Evolutionary conservation across 1,139 yeast species (phyloP), one percentile per base, ranked within the genome.

Genomic region (Kurtzmaniella quercitrusa): DNA sequence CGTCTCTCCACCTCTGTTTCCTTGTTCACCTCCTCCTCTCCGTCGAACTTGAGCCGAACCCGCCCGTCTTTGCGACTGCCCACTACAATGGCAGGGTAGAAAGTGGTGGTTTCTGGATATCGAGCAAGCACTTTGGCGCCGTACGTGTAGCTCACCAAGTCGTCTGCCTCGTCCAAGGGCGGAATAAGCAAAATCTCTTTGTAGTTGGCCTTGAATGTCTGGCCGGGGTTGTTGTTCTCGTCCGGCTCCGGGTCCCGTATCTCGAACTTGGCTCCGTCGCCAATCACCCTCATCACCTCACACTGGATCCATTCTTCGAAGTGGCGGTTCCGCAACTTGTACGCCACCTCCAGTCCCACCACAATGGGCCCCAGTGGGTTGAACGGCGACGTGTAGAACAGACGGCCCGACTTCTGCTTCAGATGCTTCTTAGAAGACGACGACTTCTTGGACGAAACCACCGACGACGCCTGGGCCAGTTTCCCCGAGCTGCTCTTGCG

Each of bases 211-310:
- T 82, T 85, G 65, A 85, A 94, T 0, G 87, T 74, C 56, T 86
- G 95, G 2, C 97, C 97, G 1, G 94, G 87, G 48, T 90, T 88
- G 50, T 87, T 88, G 54, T 83, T 79, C 57, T 93, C 98, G 57
- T 94, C 98, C 0, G 98, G 98, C 59, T 94, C 98, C 0, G 98
- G 97, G 62, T 94, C 99, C 52, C 89, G 79, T 11, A 94, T 91
- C 62, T 93, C 98, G 57, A 81, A 85, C 59, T 79, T 79, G 21
- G 76, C 68, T 1, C 95, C 94, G 52, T 91, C 98, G 1, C 82
- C 81, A 19, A 83, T 66, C 3, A 93, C 81, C 54, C 79, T 81
- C 41, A 85, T 79, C 19, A 93, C 95, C 55, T 86, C 91, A 67
- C 98, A 94, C 60, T 90, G 96, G 53, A 94, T 90, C 99, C 99